Evolutionary conservation across 1,284 basidiomycete species (phyloP).

Genomic region (Puccinia hordei): DNA sequence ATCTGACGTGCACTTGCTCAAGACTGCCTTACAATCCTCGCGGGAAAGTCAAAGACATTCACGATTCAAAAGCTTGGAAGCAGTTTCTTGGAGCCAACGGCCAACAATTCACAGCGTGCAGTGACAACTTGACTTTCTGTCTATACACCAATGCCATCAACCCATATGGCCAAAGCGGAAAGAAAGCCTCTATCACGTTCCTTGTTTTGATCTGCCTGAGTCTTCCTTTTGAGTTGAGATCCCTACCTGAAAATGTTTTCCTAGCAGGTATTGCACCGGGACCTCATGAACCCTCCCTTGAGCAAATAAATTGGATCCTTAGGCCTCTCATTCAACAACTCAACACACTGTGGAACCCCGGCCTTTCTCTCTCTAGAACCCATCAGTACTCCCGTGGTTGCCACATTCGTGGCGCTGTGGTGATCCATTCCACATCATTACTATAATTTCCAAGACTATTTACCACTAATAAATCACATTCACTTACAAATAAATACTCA

Average conservation of each 20-base stretch:
- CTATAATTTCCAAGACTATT: no score
- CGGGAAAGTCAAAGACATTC: background rate
- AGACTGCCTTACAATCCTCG: background rate
- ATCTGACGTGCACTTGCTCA: background rate
- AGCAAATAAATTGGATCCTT: conserved; percentile 58
- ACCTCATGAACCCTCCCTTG: conserved; percentile 51
- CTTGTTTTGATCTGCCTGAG: conserved; percentile 17
- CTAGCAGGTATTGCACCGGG: conserved; percentile 60
- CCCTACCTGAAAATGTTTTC: conserved; percentile 60
- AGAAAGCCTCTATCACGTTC: conserved; percentile 27
- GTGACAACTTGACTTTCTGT: conserved; percentile 19
- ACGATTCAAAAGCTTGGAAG: conserved; percentile 34
- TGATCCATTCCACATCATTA: no score
- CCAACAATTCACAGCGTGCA: conserved; percentile 18
- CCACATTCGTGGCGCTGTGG: background rate
- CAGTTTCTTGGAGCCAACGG: conserved; percentile 15
- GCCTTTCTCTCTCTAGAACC: conserved; percentile 52
- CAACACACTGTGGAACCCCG: conserved; percentile 57
- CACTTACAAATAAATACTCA: no score
- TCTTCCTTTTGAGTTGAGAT: conserved; percentile 58
- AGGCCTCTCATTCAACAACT: conserved; percentile 58
- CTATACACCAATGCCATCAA: conserved; percentile 32
- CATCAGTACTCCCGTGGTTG: background rate
- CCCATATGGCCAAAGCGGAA: conserved; percentile 8
- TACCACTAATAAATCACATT: no score